Conservation (phyloP, 2,329 filamentous ascomycete species). For the Apiospora phragmitis region DNA sequence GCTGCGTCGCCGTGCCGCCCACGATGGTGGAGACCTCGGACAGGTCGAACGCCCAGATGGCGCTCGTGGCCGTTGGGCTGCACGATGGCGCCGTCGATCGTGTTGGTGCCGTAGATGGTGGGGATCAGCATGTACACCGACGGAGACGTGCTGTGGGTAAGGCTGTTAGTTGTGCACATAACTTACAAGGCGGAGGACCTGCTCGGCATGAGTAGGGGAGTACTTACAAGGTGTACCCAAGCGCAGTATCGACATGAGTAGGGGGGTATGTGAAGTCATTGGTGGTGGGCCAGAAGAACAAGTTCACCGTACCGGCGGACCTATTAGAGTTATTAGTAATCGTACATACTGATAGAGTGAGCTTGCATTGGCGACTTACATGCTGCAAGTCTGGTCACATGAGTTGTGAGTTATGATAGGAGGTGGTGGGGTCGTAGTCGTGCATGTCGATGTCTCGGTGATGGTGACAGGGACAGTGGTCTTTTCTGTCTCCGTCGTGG, state of each 20-base stretch:
- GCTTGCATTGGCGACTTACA: conserved; percentile 24
- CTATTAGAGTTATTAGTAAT: conserved; percentile 17
- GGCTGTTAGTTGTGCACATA: conserved; percentile 11
- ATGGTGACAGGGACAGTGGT: conserved; percentile 25
- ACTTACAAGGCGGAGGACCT: background rate
- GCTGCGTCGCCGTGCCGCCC: conserved; percentile 24
- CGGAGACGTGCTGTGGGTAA: conserved; percentile 34
- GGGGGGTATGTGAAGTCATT: conserved; percentile 34
- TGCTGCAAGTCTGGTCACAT: conserved; percentile 34
- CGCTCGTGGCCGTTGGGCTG: conserved; percentile 33
- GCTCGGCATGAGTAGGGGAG: background rate
- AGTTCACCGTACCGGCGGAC: conserved; percentile 33
- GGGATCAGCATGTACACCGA: conserved; percentile 40
- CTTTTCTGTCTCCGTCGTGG: conserved; percentile 9
- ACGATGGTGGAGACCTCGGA: conserved; percentile 37
- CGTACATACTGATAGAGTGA: conserved; percentile 7
- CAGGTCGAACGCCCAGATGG: conserved; percentile 33
- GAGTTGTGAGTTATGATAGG: conserved; percentile 19
- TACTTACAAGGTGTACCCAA: conserved; percentile 36
- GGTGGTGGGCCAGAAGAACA: conserved; percentile 37
- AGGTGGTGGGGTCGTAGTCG: conserved; percentile 12
- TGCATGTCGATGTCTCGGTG: conserved; percentile 16
- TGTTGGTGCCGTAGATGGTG: conserved; percentile 35
- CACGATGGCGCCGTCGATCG: conserved; percentile 21
- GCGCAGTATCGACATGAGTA: conserved; percentile 29